Conservation (phyloP, 75 land plant species). For the Ceratopteris richardii region DNA sequence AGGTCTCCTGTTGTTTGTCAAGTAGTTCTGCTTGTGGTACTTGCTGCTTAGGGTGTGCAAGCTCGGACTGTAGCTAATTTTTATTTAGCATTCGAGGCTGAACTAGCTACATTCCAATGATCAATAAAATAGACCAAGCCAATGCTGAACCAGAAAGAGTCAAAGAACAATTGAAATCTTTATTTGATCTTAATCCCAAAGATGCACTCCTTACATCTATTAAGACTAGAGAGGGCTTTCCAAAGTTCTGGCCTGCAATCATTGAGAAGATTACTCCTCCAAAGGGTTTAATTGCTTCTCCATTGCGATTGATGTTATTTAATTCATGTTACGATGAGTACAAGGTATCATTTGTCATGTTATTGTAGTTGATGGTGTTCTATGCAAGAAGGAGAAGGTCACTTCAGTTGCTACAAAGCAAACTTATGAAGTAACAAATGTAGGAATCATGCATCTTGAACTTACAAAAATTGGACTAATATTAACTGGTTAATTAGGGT, state of each 20-base stretch:
- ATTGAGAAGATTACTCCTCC: slow-evolving; percentile 85
- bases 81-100: slow-evolving; percentile 83
- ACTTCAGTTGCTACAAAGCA: slow-evolving; percentile 85
- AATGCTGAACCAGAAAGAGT: slow-evolving; percentile 97
- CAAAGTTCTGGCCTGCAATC: slow-evolving; percentile 85
- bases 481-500: slow-evolving; percentile 94
- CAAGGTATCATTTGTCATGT: slow-evolving; percentile 77
- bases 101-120: slow-evolving; percentile 69
- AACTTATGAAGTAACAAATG: slow-evolving; percentile 77
- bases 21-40: slow-evolving; percentile 92
- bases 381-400: slow-evolving; percentile 83
- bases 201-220: slow-evolving; percentile 55
- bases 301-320: slow-evolving; percentile 74
- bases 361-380: slow-evolving; percentile 38
- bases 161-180: slow-evolving; percentile 17
- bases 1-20: slow-evolving; percentile 97
- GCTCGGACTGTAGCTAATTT: slow-evolving; percentile 47
- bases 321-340: slow-evolving; percentile 98
- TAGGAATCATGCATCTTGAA: slow-evolving; percentile 95
- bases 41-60: slow-evolving; percentile 98
- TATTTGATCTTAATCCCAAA: slow-evolving; percentile 3
- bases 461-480: slow-evolving; percentile 81
- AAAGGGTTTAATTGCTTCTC: slow-evolving; percentile 56
- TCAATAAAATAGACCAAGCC: slow-evolving; percentile 53
- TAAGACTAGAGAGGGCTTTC: slow-evolving; percentile 90